These are phyloP conservation scores for Phytophthora fragariae DNA, from an alignment of 352 stramenopile genomes.

Conservation along the genomic window DNA sequence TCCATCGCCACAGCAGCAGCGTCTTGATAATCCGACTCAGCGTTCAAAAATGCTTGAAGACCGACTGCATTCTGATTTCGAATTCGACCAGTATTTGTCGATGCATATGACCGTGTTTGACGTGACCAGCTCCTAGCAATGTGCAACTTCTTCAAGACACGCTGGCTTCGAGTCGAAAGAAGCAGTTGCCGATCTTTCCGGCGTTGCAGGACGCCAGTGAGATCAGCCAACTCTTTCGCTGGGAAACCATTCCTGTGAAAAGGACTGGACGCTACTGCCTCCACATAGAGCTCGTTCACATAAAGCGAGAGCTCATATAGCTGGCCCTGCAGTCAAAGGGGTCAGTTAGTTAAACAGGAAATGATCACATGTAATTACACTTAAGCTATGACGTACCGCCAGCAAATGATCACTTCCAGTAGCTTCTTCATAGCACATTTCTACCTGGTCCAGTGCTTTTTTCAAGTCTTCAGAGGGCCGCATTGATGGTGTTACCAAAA, in stretches of 20 bases:
- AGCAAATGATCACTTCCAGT: constrained; percentile 33
- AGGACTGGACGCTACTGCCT: constrained; percentile 54
- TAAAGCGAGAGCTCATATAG: constrained; percentile 48
- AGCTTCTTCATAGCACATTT: constrained; percentile 40
- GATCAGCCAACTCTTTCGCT: constrained; percentile 27
- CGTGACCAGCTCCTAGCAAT: constrained; percentile 30
- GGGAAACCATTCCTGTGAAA: constrained; percentile 37
- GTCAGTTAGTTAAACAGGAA: not conserved
- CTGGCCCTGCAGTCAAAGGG: constrained; percentile 31
- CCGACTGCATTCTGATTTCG: not conserved
- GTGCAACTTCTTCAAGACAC: constrained; percentile 52
- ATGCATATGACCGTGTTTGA: constrained; percentile 9
- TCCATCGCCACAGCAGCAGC: constrained; percentile 6
- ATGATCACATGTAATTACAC: not conserved
- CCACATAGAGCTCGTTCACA: constrained; percentile 54
- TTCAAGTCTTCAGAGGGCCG: constrained; percentile 37
- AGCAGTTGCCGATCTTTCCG: constrained; percentile 48
- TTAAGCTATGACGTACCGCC: constrained; percentile 29
- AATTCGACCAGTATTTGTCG: not conserved
- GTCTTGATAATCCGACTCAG: constrained; percentile 11
- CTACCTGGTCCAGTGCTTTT: constrained; percentile 28
- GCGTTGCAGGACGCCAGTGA: constrained; percentile 40
- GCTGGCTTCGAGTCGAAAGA: constrained; percentile 38
- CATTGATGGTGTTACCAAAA: constrained; percentile 47
- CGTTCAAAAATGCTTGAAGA: constrained; percentile 19